These are phyloP conservation scores for Marasmius oreades DNA, from an alignment of 1,284 basidiomycete genomes.

Conservation along the genomic window DNA sequence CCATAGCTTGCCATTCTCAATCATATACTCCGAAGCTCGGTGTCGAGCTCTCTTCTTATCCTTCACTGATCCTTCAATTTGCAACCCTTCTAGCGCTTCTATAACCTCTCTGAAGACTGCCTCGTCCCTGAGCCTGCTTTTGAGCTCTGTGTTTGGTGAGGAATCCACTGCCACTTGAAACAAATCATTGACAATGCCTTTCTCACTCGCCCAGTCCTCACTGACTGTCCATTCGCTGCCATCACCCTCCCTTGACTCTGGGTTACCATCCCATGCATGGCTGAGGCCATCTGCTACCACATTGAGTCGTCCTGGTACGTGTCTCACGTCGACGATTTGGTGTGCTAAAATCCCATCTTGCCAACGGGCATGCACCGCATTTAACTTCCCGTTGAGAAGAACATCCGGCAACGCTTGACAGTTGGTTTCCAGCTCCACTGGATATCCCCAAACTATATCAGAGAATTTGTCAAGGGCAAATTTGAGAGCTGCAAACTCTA, in stretches of 20 bases:
- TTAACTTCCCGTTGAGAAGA: no score
- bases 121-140: conserved; percentile 22
- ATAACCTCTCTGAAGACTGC: conserved; percentile 15
- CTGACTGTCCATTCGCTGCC: conserved; percentile 29
- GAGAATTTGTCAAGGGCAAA: no score
- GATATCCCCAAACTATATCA: no score
- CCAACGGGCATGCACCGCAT: no score
- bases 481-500: no score
- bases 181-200: conserved; percentile 28
- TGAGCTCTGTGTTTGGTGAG: background rate
- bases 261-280: no score
- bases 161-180: conserved; percentile 15
- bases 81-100: background rate
- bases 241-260: conserved; percentile 19
- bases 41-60: conserved; percentile 22
- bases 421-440: no score
- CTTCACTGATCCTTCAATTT: background rate
- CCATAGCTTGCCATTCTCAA: conserved; percentile 27
- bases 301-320: no score
- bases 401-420: no score
- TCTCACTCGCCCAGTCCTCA: background rate
- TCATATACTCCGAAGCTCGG: conserved; percentile 24
- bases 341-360: no score
- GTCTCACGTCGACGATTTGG: no score
- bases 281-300: no score